phyloP scores from a whole-genome alignment of 345 rosid species.

The Salix arbutifolia region DNA sequence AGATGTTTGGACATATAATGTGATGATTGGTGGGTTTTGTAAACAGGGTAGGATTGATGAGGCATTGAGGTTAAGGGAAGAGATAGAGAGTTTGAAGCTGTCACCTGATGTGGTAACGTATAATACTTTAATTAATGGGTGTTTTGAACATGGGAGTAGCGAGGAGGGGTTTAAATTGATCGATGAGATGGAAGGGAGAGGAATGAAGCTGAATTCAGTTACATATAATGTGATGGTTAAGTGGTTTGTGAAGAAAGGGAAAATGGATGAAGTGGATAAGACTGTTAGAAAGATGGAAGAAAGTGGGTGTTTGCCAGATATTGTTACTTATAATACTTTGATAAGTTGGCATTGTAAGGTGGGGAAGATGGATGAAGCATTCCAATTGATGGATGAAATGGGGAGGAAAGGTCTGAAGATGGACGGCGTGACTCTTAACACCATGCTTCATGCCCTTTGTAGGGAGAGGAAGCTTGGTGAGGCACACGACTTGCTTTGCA shows the following conservation, averaged over 20 bases:
- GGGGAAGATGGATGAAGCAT: conserved; percentile 58
- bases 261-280: conserved; percentile 53
- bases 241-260: conserved; percentile 72
- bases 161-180: conserved; percentile 51
- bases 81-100: conserved; percentile 61
- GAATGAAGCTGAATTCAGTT: conserved; percentile 51
- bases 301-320: conserved; percentile 53
- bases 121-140: conserved; percentile 74
- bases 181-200: conserved; percentile 58
- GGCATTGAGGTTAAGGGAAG: conserved; percentile 54
- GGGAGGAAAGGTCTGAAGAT: conserved; percentile 60
- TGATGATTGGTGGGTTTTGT: conserved; percentile 61
- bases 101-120: conserved; percentile 75
- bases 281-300: conserved; percentile 51
- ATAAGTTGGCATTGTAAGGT: conserved; percentile 59
- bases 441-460: conserved; percentile 59
- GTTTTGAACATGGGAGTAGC: conserved; percentile 44
- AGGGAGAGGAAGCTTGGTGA: conserved; percentile 52
- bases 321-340: conserved; percentile 64
- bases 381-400: conserved; percentile 70
- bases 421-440: conserved; percentile 66
- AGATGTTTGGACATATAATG: conserved; percentile 64
- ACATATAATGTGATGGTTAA: conserved; percentile 62
- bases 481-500: conserved; percentile 49
- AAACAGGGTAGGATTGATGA: conserved; percentile 50